Evolutionary conservation across 345 rosid species (phyloP).

Genomic region (Excoecaria agallocha): DNA sequence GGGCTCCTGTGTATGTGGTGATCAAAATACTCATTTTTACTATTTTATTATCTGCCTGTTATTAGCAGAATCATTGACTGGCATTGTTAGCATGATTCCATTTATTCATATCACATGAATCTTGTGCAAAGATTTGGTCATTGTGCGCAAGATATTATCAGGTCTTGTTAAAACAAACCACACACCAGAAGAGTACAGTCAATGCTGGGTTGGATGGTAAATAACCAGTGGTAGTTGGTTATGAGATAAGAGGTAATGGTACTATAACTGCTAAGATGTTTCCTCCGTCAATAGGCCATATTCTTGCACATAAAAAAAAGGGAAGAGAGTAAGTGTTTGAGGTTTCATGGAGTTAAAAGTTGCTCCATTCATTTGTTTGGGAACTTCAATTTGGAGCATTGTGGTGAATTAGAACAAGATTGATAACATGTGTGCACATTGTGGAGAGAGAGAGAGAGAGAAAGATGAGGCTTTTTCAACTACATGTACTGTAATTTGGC

Average conservation of each 20-base stretch:
- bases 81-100: background rate
- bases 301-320: background rate
- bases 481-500: background rate
- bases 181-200: background rate
- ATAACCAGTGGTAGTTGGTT: background rate
- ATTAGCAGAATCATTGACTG: background rate
- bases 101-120: background rate
- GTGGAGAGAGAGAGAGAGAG: background rate
- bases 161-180: background rate
- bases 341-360: background rate
- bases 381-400: background rate
- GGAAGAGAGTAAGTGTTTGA: background rate
- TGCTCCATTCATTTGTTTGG: background rate
- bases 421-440: no score
- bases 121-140: background rate
- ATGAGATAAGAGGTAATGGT: background rate
- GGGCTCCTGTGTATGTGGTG: conserved; percentile 95
- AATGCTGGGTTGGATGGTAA: background rate
- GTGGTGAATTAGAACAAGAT: background rate
- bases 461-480: background rate
- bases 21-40: background rate
- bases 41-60: background rate
- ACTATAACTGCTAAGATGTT: background rate
- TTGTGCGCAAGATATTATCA: background rate
- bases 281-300: background rate